A percentile compares a stretch with the other conserved stretches of the same genome.
Conservation (phyloP, 345 rosid genomes). For the Citrus medica region DNA sequence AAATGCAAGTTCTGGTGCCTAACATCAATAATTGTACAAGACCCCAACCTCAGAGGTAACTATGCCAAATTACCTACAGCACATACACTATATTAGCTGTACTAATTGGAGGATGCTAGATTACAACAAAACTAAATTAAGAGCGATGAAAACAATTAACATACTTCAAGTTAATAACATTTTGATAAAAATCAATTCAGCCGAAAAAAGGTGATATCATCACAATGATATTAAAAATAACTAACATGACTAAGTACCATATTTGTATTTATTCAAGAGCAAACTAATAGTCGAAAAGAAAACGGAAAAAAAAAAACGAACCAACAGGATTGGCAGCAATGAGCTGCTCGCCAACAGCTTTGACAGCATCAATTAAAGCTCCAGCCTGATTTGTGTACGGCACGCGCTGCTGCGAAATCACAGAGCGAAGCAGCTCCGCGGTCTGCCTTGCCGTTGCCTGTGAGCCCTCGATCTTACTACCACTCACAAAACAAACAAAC, state of each 20-base stretch:
- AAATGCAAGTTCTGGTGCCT: neutral
- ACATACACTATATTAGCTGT: neutral
- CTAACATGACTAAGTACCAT: neutral
- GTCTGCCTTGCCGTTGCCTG: slow-evolving; percentile 88
- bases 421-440: slow-evolving; percentile 77
- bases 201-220: neutral
- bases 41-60: neutral
- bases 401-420: slow-evolving; percentile 85
- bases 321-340: slow-evolving; percentile 93
- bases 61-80: neutral
- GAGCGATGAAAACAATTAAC: neutral
- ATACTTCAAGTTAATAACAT: neutral
- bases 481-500: neutral
- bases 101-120: neutral
- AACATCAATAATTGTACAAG: neutral
- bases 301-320: slow-evolving; percentile 18
- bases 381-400: slow-evolving; percentile 81
- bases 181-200: neutral
- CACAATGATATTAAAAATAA: neutral
- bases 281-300: neutral
- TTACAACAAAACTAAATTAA: neutral
- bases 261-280: neutral
- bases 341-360: slow-evolving; percentile 72
- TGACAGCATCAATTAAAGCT: slow-evolving; percentile 80
- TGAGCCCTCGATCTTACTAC: slow-evolving; percentile 95